Evolutionary conservation across 352 stramenopile genomes (phyloP).

Genomic region (Globisporangium yorkense): DNA sequence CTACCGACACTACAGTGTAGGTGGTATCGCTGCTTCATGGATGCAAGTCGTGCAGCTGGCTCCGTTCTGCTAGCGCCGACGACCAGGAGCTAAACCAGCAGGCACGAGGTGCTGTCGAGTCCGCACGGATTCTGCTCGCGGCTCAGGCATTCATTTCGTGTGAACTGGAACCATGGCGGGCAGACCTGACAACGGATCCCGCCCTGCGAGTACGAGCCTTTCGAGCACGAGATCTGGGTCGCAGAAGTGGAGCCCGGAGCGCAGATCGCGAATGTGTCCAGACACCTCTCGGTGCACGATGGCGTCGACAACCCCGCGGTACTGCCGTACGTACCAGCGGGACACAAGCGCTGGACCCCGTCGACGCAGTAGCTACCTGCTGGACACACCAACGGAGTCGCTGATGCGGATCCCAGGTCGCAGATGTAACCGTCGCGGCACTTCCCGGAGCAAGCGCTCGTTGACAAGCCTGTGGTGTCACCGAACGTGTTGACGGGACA

Average conservation of each 20-base stretch:
- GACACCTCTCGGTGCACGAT: constrained; percentile 45
- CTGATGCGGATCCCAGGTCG: constrained; percentile 29
- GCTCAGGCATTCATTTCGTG: constrained; percentile 24
- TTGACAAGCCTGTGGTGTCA: constrained; percentile 31
- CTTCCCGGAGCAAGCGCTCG: constrained; percentile 34
- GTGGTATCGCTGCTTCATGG: not conserved
- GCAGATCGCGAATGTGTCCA: constrained; percentile 44
- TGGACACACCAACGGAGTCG: constrained; percentile 42
- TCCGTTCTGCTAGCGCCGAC: constrained; percentile 4
- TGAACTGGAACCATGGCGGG: constrained; percentile 55
- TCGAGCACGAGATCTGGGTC: constrained; percentile 40
- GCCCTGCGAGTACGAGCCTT: constrained; percentile 53
- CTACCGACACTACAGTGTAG: not conserved
- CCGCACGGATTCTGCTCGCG: constrained; percentile 49
- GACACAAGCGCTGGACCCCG: constrained; percentile 43
- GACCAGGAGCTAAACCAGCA: constrained; percentile 30
- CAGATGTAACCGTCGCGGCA: constrained; percentile 60
- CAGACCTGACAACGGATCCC: constrained; percentile 47
- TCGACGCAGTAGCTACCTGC: constrained; percentile 50
- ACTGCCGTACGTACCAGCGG: constrained; percentile 44
- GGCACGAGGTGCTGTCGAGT: constrained; percentile 35
- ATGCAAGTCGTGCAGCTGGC: not conserved
- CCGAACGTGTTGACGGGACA: constrained; percentile 57
- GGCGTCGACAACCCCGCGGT: constrained; percentile 32
- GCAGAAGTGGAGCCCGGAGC: constrained; percentile 29